Conservation (phyloP, 768 basidiomycete genomes). For the Pulveroboletus sp. region DNA sequence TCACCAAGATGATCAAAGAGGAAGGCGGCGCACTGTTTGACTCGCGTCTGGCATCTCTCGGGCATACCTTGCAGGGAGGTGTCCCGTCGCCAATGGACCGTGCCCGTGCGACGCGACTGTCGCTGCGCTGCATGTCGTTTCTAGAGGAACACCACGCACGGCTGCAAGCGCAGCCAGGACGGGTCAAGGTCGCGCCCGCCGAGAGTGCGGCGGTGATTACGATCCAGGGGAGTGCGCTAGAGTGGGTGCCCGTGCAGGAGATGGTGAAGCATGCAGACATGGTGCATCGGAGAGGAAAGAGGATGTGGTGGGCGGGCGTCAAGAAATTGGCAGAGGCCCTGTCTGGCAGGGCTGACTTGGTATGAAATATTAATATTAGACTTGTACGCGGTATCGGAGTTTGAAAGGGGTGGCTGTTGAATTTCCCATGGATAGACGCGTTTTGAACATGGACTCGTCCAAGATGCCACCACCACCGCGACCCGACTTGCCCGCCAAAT, state of each 20-base stretch:
- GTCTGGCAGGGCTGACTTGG: constrained; percentile 60
- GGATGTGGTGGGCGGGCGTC: constrained; percentile 73
- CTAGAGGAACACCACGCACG: constrained; percentile 75
- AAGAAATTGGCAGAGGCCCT: constrained; percentile 74
- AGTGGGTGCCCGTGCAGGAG: constrained; percentile 82
- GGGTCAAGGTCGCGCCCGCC: constrained; percentile 50
- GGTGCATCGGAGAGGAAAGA: constrained; percentile 79
- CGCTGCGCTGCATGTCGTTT: constrained; percentile 92
- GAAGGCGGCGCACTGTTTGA: constrained; percentile 94
- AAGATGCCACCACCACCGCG: constrained; percentile 38
- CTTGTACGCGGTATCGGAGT: constrained; percentile 26
- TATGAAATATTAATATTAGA: constrained; percentile 17
- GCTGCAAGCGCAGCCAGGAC: constrained; percentile 49
- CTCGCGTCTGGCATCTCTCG: constrained; percentile 91
- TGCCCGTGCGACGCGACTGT: constrained; percentile 83
- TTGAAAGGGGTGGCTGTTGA: constrained; percentile 30
- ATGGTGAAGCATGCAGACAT: constrained; percentile 89
- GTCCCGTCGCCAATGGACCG: constrained; percentile 95
- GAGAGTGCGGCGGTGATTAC: constrained; percentile 89
- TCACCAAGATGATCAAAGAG: constrained; percentile 93
- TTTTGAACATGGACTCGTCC: constrained; percentile 27
- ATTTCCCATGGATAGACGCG: constrained; percentile 31
- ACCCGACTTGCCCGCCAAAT: constrained; percentile 50
- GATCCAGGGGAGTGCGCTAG: constrained; percentile 76
- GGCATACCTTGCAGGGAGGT: constrained; percentile 96